Evolutionary conservation across 805 yeast genomes (phyloP).

Genomic region (Blastobotrys terrestris): DNA sequence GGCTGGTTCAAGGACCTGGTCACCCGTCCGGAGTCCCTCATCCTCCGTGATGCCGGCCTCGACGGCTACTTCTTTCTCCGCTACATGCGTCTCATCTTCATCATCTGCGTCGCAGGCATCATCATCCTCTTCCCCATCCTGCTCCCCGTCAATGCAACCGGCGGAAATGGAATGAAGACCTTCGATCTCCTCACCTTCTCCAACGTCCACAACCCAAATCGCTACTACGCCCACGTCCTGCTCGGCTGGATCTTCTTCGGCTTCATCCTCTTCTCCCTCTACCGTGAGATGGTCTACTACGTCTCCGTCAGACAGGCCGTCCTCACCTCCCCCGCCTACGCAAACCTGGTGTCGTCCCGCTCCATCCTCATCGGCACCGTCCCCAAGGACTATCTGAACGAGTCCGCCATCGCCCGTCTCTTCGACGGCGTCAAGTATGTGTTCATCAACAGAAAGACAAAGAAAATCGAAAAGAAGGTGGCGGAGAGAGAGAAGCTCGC

Average conservation of each 20-base stretch:
- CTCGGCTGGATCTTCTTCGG: slow-evolving; percentile 77
- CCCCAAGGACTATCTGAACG: slow-evolving; percentile 67
- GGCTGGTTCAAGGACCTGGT: slow-evolving; percentile 65
- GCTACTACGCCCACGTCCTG: slow-evolving; percentile 84
- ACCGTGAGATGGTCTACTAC: slow-evolving; percentile 76
- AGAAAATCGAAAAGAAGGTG: slow-evolving; percentile 50
- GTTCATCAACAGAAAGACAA: slow-evolving; percentile 66
- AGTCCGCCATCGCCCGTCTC: slow-evolving; percentile 62
- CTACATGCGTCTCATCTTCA: slow-evolving; percentile 54
- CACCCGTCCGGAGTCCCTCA: slow-evolving; percentile 62
- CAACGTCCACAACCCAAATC: slow-evolving; percentile 51
- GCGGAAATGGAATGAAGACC: slow-evolving; percentile 49
- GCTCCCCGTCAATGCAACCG: slow-evolving; percentile 76
- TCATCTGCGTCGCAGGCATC: slow-evolving; percentile 50
- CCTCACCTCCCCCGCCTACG: slow-evolving; percentile 74
- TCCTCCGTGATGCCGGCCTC: slow-evolving; percentile 83
- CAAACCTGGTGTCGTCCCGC: slow-evolving; percentile 66
- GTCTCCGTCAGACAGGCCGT: slow-evolving; percentile 71
- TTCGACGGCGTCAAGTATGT: slow-evolving; percentile 79
- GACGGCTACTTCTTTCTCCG: slow-evolving; percentile 91
- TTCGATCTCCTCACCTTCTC: slow-evolving; percentile 73
- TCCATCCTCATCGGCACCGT: slow-evolving; percentile 81
- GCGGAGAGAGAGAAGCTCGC: slow-evolving; percentile 55
- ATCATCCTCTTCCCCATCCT: slow-evolving; percentile 56
- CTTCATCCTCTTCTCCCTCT: slow-evolving; percentile 59